These are phyloP conservation scores for Pisolithus thermaeus DNA, from an alignment of 1,284 basidiomycete genomes.

Conservation along the genomic window DNA sequence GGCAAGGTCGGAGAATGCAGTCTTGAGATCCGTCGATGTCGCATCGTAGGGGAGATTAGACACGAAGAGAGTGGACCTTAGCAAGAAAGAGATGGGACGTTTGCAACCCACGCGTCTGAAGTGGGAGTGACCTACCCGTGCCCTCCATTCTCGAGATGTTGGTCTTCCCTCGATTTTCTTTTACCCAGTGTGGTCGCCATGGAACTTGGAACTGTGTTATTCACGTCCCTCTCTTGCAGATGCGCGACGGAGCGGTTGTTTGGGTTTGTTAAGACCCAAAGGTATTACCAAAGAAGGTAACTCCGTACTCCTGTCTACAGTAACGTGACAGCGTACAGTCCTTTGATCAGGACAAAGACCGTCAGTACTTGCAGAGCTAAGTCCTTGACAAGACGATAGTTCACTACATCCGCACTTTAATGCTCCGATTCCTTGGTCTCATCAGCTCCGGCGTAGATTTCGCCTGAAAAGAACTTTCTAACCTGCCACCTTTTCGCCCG, in stretches of 20 bases:
- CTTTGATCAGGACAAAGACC: too few species aligned
- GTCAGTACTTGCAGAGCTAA: too few species aligned
- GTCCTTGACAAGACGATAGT: too few species aligned
- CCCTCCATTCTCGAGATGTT: slow-evolving; percentile 12
- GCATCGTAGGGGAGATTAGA: slow-evolving; percentile 86
- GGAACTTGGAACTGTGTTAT: neutral
- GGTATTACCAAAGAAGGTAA: neutral
- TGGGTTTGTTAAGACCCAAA: slow-evolving; percentile 13
- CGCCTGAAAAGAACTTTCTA: too few species aligned
- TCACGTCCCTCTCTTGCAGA: too few species aligned
- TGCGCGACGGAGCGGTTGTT: slow-evolving; percentile 12
- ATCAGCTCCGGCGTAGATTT: too few species aligned
- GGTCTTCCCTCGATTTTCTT: slow-evolving; percentile 45
- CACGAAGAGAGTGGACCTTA: slow-evolving; percentile 71
- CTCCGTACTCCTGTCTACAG: too few species aligned
- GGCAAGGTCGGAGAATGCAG: slow-evolving; percentile 92
- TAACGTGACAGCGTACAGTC: too few species aligned
- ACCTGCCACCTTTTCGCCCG: too few species aligned
- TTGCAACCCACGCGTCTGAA: neutral
- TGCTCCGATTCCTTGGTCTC: too few species aligned
- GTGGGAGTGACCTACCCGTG: slow-evolving; percentile 16
- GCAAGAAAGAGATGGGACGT: neutral
- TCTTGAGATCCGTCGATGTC: slow-evolving; percentile 86
- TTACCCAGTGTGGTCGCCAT: slow-evolving; percentile 42
- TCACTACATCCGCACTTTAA: too few species aligned